phyloP scores from a whole-genome alignment of 2,329 filamentous ascomycete species.

The Penicillium palitans region DNA sequence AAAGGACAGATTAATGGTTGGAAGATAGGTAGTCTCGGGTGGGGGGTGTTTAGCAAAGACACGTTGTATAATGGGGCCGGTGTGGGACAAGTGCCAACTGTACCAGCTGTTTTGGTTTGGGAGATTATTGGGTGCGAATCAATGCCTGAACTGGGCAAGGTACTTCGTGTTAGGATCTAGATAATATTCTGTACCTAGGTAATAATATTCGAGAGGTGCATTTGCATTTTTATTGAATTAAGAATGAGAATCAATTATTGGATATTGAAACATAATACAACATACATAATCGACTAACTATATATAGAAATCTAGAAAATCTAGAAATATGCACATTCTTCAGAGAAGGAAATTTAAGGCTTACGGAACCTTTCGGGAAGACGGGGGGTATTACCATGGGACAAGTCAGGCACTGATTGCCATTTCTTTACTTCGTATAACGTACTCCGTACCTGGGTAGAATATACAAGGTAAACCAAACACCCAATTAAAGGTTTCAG shows the following conservation, averaged over 20 bases:
- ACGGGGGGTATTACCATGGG: neutral
- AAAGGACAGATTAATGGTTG: neutral
- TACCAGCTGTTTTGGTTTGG: neutral
- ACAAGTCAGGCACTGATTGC: conserved; percentile 1
- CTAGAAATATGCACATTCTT: neutral
- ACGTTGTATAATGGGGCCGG: conserved; percentile 21
- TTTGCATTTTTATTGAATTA: neutral
- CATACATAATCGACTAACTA: neutral
- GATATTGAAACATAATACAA: neutral
- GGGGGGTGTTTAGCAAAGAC: conserved; percentile 15
- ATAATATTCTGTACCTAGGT: no score
- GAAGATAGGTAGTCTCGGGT: conserved; percentile 7
- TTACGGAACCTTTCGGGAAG: conserved; percentile 10
- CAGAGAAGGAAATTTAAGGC: conserved; percentile 7
- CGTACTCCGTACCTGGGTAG: neutral
- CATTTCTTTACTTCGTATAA: neutral
- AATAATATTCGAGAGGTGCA: neutral
- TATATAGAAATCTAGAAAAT: conserved; percentile 1
- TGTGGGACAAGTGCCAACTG: conserved; percentile 14
- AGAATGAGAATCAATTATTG: neutral
- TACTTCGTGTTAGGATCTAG: neutral
- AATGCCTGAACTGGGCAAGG: conserved; percentile 1
- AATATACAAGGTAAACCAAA: neutral
- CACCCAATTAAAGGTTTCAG: neutral
- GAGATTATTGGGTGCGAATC: conserved; percentile 4